These are phyloP conservation scores for Suillus hirtellus DNA, from an alignment of 768 basidiomycete species.

Conservation along the genomic window DNA sequence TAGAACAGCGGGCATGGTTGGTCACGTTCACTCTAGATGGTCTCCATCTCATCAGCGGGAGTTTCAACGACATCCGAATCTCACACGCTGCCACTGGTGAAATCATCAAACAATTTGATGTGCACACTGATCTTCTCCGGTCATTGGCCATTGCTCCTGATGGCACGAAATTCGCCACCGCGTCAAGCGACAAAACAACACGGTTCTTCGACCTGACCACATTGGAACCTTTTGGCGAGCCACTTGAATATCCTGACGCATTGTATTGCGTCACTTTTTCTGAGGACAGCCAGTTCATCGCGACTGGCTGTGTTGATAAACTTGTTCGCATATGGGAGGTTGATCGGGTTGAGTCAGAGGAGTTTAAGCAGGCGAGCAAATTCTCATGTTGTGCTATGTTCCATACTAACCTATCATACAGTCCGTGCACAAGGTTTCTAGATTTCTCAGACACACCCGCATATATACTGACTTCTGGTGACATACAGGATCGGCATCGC, in stretches of 20 bases:
- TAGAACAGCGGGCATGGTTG: background rate
- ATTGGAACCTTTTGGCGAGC: background rate
- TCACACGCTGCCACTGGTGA: background rate
- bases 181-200: constrained; percentile 15
- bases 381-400: background rate
- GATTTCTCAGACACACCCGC: background rate
- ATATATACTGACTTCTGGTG: background rate
- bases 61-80: background rate
- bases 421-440: background rate
- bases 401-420: background rate
- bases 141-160: constrained; percentile 1
- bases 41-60: background rate
- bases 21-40: background rate
- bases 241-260: background rate
- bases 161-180: constrained; percentile 11
- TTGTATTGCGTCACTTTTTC: background rate
- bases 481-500: background rate
- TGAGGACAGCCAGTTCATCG: constrained; percentile 57
- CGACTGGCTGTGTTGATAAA: constrained; percentile 71
- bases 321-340: constrained; percentile 86
- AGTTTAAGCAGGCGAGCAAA: background rate
- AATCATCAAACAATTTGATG: background rate
- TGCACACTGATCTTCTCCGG: background rate
- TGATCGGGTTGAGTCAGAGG: background rate
- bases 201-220: constrained; percentile 2